Percentiles rank a stretch among this genome's conserved stretches.
phyloP scores from a whole-genome alignment of 495 filamentous ascomycete species.

The Chaetomium fimeti region DNA sequence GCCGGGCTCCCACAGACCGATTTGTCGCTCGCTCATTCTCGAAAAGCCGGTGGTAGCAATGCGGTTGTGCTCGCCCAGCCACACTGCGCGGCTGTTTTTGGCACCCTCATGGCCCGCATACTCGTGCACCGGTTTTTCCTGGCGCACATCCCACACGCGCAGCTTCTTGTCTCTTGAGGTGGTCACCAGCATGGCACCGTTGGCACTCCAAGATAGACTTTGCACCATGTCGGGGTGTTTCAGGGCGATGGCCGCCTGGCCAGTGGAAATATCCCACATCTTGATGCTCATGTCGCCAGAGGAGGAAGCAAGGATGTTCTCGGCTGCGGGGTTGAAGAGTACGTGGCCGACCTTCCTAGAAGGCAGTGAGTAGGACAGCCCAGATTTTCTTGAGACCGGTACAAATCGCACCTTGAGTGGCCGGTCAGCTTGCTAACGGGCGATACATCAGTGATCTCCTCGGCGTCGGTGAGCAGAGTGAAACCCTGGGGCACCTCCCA shows the following conservation, averaged over 20 bases:
- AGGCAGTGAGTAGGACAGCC: conserved; percentile 17
- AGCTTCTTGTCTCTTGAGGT: conserved; percentile 98
- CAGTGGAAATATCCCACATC: conserved; percentile 90
- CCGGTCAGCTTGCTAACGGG: conserved; percentile 79
- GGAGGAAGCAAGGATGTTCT: conserved; percentile 90
- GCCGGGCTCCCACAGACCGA: conserved; percentile 92
- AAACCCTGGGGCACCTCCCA: conserved; percentile 93
- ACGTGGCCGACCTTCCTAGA: conserved; percentile 91
- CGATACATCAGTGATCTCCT: conserved; percentile 75
- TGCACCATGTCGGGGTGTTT: conserved; percentile 90
- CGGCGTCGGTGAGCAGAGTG: conserved; percentile 74
- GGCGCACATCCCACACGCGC: conserved; percentile 92
- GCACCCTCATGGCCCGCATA: conserved; percentile 83
- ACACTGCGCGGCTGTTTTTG: conserved; percentile 93
- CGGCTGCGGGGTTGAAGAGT: conserved; percentile 93
- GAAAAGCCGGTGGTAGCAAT: conserved; percentile 96
- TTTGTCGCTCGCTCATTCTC: conserved; percentile 94
- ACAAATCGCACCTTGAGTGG: conserved; percentile 54
- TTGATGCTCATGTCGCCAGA: conserved; percentile 96
- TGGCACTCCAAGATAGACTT: conserved; percentile 92
- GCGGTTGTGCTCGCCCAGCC: conserved; percentile 93
- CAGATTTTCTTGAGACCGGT: neutral
- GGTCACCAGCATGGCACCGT: conserved; percentile 83
- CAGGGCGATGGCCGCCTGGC: conserved; percentile 65
- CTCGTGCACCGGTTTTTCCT: conserved; percentile 84